Conservation (phyloP, 2,329 filamentous ascomycete species). For the Dothiorella sarmentorum region DNA sequence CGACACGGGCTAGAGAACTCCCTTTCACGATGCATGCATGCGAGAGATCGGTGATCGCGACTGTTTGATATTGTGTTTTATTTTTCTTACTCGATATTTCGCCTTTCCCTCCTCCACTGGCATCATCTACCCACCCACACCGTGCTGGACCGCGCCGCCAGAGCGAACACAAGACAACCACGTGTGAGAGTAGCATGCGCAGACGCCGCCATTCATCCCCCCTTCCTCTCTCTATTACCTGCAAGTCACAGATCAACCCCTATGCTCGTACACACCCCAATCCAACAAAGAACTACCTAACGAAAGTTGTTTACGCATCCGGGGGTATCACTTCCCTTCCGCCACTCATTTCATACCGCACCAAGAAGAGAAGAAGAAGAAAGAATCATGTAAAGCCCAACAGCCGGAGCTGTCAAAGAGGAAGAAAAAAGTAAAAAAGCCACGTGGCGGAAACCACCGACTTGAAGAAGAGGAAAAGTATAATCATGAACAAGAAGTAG, state of each 20-base stretch:
- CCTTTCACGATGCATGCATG: background rate
- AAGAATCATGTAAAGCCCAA: background rate
- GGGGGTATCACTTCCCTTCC: slow-evolving; percentile 14
- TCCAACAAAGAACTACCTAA: background rate
- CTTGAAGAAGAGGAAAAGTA: background rate
- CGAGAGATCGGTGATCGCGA: background rate
- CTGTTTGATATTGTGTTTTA: background rate
- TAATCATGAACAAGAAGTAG: too few species aligned
- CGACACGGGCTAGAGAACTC: background rate
- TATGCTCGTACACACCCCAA: background rate
- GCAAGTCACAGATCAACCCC: background rate
- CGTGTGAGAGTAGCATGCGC: background rate
- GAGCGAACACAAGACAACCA: background rate
- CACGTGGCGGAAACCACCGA: too few species aligned
- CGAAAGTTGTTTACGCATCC: slow-evolving; percentile 9
- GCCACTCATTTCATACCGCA: background rate
- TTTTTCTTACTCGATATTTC: background rate
- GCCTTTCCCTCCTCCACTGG: background rate
- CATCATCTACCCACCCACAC: background rate
- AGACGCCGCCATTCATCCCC: background rate
- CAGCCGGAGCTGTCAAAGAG: too few species aligned
- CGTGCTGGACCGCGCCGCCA: background rate
- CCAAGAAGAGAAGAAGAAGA: too few species aligned
- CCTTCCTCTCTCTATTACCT: background rate
- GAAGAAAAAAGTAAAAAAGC: background rate